These are phyloP conservation scores for Hansenula sp. DNA, from an alignment of 1,139 yeast genomes.

Conservation along the genomic window DNA sequence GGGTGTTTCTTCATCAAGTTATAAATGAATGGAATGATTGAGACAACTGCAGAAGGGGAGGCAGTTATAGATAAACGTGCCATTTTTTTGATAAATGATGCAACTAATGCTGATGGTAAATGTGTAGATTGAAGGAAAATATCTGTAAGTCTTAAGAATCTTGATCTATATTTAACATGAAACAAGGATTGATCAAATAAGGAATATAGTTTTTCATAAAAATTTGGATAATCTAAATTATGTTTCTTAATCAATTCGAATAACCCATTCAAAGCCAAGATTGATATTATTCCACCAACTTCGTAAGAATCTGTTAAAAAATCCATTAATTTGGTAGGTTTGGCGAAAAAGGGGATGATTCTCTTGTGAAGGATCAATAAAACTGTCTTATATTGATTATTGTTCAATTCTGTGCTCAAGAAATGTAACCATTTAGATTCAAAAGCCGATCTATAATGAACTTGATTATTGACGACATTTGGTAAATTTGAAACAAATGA, in stretches of 20 bases:
- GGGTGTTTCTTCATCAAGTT: constrained; percentile 89
- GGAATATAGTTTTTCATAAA: constrained; percentile 77
- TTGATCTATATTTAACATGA: constrained; percentile 76
- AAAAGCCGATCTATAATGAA: constrained; percentile 59
- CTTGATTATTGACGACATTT: constrained; percentile 46
- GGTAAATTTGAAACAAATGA: constrained; percentile 47
- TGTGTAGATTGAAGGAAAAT: constrained; percentile 85
- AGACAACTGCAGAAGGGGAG: constrained; percentile 87
- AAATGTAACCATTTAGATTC: constrained; percentile 66
- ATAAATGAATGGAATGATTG: constrained; percentile 86
- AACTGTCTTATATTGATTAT: constrained; percentile 62
- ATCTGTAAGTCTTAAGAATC: constrained; percentile 86
- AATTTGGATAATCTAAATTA: constrained; percentile 91
- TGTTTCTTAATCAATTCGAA: constrained; percentile 79
- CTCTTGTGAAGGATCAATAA: constrained; percentile 76
- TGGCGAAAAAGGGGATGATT: constrained; percentile 74
- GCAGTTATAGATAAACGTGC: constrained; percentile 75
- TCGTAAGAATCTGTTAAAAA: constrained; percentile 84
- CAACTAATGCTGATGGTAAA: constrained; percentile 76
- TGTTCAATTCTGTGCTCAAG: constrained; percentile 43
- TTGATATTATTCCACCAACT: constrained; percentile 65
- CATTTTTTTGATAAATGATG: constrained; percentile 82
- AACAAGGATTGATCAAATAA: constrained; percentile 71
- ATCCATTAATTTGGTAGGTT: constrained; percentile 87
- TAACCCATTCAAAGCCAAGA: constrained; percentile 82